These are phyloP conservation scores for Mycena olivaceomarginata DNA, from an alignment of 768 basidiomycete species.

Conservation along the genomic window DNA sequence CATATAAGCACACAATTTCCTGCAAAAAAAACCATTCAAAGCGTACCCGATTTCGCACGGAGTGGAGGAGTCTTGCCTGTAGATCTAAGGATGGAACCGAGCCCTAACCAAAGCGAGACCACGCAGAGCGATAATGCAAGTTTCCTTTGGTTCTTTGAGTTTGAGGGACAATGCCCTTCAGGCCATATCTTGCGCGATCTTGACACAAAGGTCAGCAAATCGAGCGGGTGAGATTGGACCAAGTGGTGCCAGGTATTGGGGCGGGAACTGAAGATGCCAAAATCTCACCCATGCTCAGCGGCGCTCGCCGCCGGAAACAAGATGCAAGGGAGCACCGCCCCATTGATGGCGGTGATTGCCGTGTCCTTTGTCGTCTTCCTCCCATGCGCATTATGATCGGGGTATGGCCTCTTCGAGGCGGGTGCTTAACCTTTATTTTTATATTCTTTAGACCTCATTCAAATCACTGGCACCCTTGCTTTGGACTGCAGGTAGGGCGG, in stretches of 20 bases:
- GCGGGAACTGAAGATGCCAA: background rate
- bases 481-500: no score
- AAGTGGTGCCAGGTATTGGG: background rate
- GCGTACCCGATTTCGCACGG: no score
- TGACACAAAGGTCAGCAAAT: background rate
- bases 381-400: background rate
- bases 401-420: no score
- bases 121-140: background rate
- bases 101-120: background rate
- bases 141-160: background rate
- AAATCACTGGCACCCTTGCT: no score
- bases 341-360: slow-evolving; percentile 1
- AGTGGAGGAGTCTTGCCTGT: background rate
- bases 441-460: no score
- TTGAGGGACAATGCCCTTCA: background rate
- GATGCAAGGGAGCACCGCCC: background rate
- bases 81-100: background rate
- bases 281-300: background rate
- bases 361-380: background rate
- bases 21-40: no score
- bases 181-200: background rate
- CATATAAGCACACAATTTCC: no score
- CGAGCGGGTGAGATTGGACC: background rate
- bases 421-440: no score
- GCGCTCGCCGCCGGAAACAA: background rate